phyloP scores from a whole-genome alignment of 148 eudicot species.

The Fagopyrum tataricum region DNA sequence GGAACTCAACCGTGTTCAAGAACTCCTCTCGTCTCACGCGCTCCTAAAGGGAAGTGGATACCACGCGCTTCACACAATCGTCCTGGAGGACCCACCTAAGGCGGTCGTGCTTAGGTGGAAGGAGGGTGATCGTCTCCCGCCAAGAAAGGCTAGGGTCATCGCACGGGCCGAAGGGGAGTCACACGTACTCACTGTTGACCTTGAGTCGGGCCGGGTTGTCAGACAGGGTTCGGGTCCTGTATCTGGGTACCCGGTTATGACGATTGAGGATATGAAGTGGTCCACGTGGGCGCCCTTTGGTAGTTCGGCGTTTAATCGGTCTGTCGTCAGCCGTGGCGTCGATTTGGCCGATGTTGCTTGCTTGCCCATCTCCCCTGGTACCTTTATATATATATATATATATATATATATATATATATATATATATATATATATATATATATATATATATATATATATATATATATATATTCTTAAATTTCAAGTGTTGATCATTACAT shows the following conservation, averaged over 20 bases:
- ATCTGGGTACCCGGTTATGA: slow-evolving; percentile 86
- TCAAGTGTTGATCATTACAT: too few species aligned
- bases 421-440: too few species aligned
- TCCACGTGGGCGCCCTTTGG: slow-evolving; percentile 58
- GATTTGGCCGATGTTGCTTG: slow-evolving; percentile 72
- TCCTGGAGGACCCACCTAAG: slow-evolving; percentile 72
- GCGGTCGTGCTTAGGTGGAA: slow-evolving; percentile 47
- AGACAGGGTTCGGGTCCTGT: slow-evolving; percentile 21
- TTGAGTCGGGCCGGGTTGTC: slow-evolving; percentile 41
- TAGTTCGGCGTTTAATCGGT: slow-evolving; percentile 62
- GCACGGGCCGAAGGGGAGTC: slow-evolving; percentile 54
- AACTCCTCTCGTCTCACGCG: slow-evolving; percentile 41
- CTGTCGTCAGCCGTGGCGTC: slow-evolving; percentile 63
- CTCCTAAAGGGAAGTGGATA: slow-evolving; percentile 34
- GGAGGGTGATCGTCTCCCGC: slow-evolving; percentile 53
- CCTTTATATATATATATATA: too few species aligned
- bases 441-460: too few species aligned
- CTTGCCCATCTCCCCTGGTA: slow-evolving; percentile 61
- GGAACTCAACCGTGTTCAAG: slow-evolving; percentile 47
- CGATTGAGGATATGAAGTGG: slow-evolving; percentile 75
- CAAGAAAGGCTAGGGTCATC: slow-evolving; percentile 64
- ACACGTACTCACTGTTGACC: slow-evolving; percentile 44
- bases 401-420: too few species aligned
- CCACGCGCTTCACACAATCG: slow-evolving; percentile 58
- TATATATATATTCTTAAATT: too few species aligned